These are phyloP conservation scores for Medicago ruthenica DNA, from an alignment of 306 rosid genomes.

Conservation along the genomic window DNA sequence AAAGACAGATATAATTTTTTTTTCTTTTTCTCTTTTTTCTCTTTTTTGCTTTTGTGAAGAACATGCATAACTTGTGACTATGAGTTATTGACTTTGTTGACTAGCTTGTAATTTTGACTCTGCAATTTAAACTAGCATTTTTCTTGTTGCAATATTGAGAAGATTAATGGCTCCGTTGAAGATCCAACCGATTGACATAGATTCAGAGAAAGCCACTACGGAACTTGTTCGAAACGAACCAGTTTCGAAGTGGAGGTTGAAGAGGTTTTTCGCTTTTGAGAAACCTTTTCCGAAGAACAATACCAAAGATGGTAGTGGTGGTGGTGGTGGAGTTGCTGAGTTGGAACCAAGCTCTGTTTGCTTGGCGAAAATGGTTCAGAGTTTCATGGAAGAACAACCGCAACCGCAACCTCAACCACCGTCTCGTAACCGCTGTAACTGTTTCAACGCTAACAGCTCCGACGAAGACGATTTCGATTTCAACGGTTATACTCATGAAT, in stretches of 20 bases:
- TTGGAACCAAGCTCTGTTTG: slow-evolving; percentile 88
- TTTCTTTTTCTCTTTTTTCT: neutral
- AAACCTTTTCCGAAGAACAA: slow-evolving; percentile 68
- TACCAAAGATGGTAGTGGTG: slow-evolving; percentile 50
- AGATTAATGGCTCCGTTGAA: slow-evolving; percentile 79
- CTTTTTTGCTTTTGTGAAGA: neutral
- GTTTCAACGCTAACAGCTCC: slow-evolving; percentile 88
- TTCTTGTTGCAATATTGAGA: neutral
- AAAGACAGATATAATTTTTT: neutral
- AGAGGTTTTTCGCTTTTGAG: slow-evolving; percentile 72
- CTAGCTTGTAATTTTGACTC: slow-evolving; percentile 11
- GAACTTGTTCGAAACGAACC: slow-evolving; percentile 71
- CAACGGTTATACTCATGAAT: slow-evolving; percentile 46
- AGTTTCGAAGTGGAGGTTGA: slow-evolving; percentile 75
- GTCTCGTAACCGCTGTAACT: slow-evolving; percentile 87
- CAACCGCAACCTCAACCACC: slow-evolving; percentile 34
- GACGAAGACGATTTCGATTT: slow-evolving; percentile 73
- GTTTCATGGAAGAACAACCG: slow-evolving; percentile 78
- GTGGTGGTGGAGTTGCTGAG: slow-evolving; percentile 46
- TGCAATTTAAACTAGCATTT: slow-evolving; percentile 19
- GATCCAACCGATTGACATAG: slow-evolving; percentile 88
- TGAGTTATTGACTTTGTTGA: slow-evolving; percentile 43
- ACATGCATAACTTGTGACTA: slow-evolving; percentile 29
- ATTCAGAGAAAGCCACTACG: slow-evolving; percentile 52
- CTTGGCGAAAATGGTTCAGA: slow-evolving; percentile 90